Evolutionary conservation across 2,329 filamentous ascomycete genomes (phyloP).

Genomic region (Colletotrichum simmondsii): DNA sequence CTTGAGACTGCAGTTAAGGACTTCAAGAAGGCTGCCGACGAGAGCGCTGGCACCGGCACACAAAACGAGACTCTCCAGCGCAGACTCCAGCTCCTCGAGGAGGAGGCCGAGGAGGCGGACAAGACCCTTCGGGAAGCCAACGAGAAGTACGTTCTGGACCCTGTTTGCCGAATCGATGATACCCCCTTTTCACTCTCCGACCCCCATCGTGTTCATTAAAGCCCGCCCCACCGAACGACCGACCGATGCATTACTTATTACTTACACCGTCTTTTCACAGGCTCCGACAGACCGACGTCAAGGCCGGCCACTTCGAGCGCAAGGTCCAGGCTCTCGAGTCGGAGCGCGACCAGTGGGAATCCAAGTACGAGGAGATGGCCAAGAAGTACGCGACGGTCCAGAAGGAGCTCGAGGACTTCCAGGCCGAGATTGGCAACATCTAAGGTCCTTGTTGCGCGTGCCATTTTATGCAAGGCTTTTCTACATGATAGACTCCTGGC

Average conservation of each 20-base stretch:
- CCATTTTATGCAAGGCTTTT: conserved; percentile 21
- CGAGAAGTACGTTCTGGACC: conserved; percentile 82
- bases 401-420: conserved; percentile 93
- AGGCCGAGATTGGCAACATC: conserved; percentile 92
- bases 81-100: conserved; percentile 94
- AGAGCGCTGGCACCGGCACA: conserved; percentile 83
- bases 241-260: conserved; percentile 25
- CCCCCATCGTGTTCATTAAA: conserved; percentile 26
- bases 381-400: conserved; percentile 87
- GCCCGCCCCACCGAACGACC: conserved; percentile 18
- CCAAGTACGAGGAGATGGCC: conserved; percentile 97
- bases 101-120: conserved; percentile 96
- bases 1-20: conserved; percentile 86
- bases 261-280: conserved; percentile 58
- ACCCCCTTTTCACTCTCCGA: conserved; percentile 14
- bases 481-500: conserved; percentile 26
- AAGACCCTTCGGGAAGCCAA: conserved; percentile 97
- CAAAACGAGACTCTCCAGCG: conserved; percentile 93
- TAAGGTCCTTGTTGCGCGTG: conserved; percentile 57
- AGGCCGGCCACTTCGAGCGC: conserved; percentile 98
- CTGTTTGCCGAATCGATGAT: conserved; percentile 19
- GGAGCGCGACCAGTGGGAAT: conserved; percentile 93
- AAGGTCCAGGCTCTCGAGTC: conserved; percentile 97
- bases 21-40: conserved; percentile 86
- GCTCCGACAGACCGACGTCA: conserved; percentile 98